Conservation (phyloP, 192 early-diverging fungal species). For the Umbelopsis sp. region DNA sequence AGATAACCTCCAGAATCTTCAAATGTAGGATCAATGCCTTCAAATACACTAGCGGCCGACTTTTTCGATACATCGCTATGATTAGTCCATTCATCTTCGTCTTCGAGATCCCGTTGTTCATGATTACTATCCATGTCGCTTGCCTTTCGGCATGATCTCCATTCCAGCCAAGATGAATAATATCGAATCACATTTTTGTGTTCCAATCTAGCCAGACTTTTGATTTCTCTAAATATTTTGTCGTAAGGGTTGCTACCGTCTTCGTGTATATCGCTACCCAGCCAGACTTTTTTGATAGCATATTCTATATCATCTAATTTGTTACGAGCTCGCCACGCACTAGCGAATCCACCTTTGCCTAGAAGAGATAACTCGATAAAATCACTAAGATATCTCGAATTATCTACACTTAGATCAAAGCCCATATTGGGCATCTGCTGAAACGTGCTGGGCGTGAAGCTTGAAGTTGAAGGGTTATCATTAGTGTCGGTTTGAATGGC, state of each 20-base stretch:
- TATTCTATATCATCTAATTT: constrained; percentile 89
- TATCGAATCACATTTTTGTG: constrained; percentile 95
- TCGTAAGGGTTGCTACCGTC: constrained; percentile 49
- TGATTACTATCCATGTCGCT: constrained; percentile 24
- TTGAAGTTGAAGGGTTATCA: neutral
- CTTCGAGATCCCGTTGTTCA: constrained; percentile 36
- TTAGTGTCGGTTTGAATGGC: neutral
- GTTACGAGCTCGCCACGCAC: constrained; percentile 81
- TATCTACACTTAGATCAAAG: constrained; percentile 49
- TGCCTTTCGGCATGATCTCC: constrained; percentile 36
- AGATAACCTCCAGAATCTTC: constrained; percentile 7
- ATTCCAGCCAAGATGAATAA: constrained; percentile 90
- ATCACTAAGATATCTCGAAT: constrained; percentile 79
- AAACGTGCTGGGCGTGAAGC: neutral
- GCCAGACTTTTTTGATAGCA: constrained; percentile 85
- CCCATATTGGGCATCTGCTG: neutral
- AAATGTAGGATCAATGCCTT: constrained; percentile 25
- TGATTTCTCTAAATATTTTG: constrained; percentile 90
- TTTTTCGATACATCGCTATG: constrained; percentile 24
- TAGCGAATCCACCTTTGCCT: constrained; percentile 93
- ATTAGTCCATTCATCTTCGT: constrained; percentile 42
- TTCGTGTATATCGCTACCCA: constrained; percentile 49
- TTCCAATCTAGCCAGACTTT: constrained; percentile 79
- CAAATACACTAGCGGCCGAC: neutral
- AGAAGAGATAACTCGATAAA: constrained; percentile 79